Base-by-base conservation (phyloP, 345 rosid genomes). In the Hibiscus tridactylites region DNA sequence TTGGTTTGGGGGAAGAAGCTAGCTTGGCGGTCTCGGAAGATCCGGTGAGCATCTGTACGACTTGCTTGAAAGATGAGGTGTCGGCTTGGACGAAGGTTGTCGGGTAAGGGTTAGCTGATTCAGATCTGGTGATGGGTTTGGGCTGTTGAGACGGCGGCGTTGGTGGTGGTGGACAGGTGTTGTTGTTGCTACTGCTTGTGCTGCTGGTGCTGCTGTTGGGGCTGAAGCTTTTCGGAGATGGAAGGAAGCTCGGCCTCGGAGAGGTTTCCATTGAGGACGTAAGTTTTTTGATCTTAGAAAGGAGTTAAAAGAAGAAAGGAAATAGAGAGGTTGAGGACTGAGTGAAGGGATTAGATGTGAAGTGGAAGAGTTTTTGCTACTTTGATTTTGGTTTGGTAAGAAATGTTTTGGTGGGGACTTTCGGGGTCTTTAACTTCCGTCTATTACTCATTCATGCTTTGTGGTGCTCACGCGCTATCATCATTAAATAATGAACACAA, bases 11-110 rank as follows among this genome's bases (percentile, higher is more conserved):
- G 71, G 83, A 80, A 57, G 80, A 75, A 28, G 71, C 72, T 4
- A 50, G 75, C 29, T 82, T 83, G 60, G 81, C 77, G 39, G 86
- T 81, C 26, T 81, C 84, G 59, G 94, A 80, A 70, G 98, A 90
- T 79, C 99, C 99, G 65, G 99, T 95, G 26, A 95, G 85, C 98
- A 95, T 88, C 80, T 95, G 99, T 66, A 95, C 99, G 37, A 95
- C 99, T 82, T 92, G 98, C 61, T 95, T 95, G 87, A 95, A 95
- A 24, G 99, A 89, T 64, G 96, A 83, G 37, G 97, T 84, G 57
- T 95, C 98, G 0, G 99, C 99, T 79, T 95, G 98, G 58, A 95
- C 99, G 80, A 95, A 95, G 54, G 99, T 95, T n/a, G 98, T 95
- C 58, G 98, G 99, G 84, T 88, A 95, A 0, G 99, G 97, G 81